Evolutionary conservation across 805 yeast genomes (phyloP).

Genomic region (Yarrowia osloensis): DNA sequence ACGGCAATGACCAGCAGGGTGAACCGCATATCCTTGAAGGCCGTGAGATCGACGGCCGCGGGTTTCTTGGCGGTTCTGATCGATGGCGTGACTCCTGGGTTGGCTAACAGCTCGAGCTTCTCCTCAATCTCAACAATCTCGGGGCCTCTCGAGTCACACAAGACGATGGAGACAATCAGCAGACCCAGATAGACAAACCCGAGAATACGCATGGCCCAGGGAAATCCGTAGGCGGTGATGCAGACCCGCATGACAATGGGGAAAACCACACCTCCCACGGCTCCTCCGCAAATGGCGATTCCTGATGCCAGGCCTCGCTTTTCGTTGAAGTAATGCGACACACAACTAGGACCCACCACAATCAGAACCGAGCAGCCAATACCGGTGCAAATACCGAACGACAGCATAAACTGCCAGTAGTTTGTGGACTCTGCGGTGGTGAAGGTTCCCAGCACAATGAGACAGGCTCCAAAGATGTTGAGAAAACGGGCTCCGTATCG

Average conservation of each 20-base stretch:
- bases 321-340: constrained; percentile 62
- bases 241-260: constrained; percentile 55
- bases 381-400: constrained; percentile 58
- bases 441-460: constrained; percentile 53
- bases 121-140: constrained; percentile 25
- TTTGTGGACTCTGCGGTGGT: constrained; percentile 52
- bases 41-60: constrained; percentile 39
- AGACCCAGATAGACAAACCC: constrained; percentile 43
- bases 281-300: constrained; percentile 64
- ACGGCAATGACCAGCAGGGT: constrained; percentile 40
- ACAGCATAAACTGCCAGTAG: constrained; percentile 61
- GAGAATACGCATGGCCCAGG: constrained; percentile 60
- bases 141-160: constrained; percentile 42
- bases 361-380: constrained; percentile 46
- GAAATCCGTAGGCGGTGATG: constrained; percentile 54
- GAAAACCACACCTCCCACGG: constrained; percentile 64
- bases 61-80: neutral
- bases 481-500: constrained; percentile 55
- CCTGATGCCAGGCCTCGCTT: constrained; percentile 64
- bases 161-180: constrained; percentile 42
- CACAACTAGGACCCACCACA: constrained; percentile 55
- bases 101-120: neutral
- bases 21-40: constrained; percentile 40
- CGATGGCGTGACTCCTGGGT: constrained; percentile 6
- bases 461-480: constrained; percentile 49